Conservation (phyloP, 306 rosid genomes). For the Sindora glabra region DNA sequence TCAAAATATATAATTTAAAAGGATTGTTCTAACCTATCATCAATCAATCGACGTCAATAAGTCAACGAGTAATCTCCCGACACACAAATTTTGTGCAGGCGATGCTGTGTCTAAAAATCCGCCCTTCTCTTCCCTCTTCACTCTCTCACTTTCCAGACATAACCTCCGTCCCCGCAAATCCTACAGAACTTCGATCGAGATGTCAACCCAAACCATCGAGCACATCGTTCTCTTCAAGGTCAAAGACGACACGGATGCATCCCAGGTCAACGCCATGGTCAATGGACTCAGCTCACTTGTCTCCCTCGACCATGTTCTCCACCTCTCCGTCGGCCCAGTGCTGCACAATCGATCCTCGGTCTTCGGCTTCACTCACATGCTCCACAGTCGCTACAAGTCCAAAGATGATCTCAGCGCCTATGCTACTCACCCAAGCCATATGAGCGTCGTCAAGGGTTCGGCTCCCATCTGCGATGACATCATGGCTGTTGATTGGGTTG, state of each 20-base stretch:
- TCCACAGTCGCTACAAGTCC: constrained; percentile 69
- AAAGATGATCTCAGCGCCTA: constrained; percentile 53
- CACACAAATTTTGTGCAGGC: too few species aligned
- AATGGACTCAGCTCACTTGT: constrained; percentile 38
- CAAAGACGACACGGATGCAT: constrained; percentile 47
- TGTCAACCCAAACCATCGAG: constrained; percentile 41
- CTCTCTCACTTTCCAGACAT: too few species aligned
- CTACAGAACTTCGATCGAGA: constrained; percentile 16
- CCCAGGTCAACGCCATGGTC: constrained; percentile 55
- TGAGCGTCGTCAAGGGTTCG: constrained; percentile 50
- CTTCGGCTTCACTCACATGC: constrained; percentile 67
- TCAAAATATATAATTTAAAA: too few species aligned
- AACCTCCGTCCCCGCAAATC: too few species aligned
- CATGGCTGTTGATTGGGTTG: constrained; percentile 90
- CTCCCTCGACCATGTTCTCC: constrained; percentile 55
- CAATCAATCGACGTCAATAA: too few species aligned
- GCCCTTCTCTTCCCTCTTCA: too few species aligned
- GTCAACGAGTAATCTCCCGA: too few species aligned
- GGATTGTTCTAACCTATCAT: too few species aligned
- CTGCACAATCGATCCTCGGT: constrained; percentile 57
- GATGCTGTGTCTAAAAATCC: too few species aligned
- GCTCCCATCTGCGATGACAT: constrained; percentile 71
- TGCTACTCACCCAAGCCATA: constrained; percentile 53
- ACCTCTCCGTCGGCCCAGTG: constrained; percentile 62
- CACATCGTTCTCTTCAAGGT: constrained; percentile 86